Evolutionary conservation across 2,329 filamentous ascomycete genomes (phyloP), one percentile per base, ranked within the genome.

Genomic region (Didymella pomorum): DNA sequence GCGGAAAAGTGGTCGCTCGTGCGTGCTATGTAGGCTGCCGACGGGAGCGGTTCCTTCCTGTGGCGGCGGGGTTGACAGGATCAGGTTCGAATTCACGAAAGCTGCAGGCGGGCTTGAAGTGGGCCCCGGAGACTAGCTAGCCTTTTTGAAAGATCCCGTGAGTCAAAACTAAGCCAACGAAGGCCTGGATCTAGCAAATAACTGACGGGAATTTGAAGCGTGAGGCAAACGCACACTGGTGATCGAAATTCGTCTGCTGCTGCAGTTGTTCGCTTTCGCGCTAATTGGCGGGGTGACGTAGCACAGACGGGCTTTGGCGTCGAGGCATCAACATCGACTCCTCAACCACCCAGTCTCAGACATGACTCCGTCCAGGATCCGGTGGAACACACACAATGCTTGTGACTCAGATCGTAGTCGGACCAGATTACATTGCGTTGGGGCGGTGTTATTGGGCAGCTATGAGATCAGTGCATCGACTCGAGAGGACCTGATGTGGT

Each of bases 151-250:
- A 54, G 65, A 60, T 63, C 65, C 64, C 59, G 63, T 64, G 62
- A 68, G 64, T 62, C 58, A 61, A 64, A 61, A 60, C 61, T 64
- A 58, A 64, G 65, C 62, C 66, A 68, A 62, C 60, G 37, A 67
- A 68, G 64, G 65, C 63, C 66, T 70, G 61, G 65, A 68, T 63
- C 66, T 61, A 56, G 56, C 64, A 62, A 61, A 60, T 28, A 51
- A 64, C 63, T 52, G 62, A 55, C 58, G 33, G 57, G 52, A 56
- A 56, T 44, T 47, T 61, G 56, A 59, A 48, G 57, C 56, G 58
- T 58, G 56, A 64, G 63, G 60, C 61, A 67, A 69, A 69, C 65
- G 70, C 68, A 71, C 70, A 71, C 63, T 64, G 52, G 45, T 48
- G 64, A 41, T 65, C 64, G 65, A 73, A 71, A 64, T 70, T 71